These are phyloP conservation scores for Phoma sp. DNA, from an alignment of 2,329 filamentous ascomycete species.

Conservation along the genomic window DNA sequence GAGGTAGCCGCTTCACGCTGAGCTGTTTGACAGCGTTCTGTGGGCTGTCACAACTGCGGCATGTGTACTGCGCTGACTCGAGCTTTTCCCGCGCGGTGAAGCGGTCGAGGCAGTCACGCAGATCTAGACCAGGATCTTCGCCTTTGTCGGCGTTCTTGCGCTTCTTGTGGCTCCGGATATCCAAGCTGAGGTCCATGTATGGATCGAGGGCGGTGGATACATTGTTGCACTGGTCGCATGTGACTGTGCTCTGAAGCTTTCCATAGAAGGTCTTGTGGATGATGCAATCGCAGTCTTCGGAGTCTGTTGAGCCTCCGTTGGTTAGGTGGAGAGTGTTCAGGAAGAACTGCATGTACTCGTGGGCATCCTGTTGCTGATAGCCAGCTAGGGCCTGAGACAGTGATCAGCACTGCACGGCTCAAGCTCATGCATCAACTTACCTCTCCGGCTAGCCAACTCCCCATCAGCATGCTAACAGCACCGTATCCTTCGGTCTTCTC, in stretches of 20 bases:
- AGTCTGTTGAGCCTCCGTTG: slow-evolving; percentile 65
- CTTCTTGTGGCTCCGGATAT: slow-evolving; percentile 79
- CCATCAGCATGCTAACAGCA: slow-evolving; percentile 84
- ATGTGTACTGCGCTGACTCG: slow-evolving; percentile 79
- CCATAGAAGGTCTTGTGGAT: slow-evolving; percentile 95
- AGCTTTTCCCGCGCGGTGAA: slow-evolving; percentile 85
- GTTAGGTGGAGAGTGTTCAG: slow-evolving; percentile 86
- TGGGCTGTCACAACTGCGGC: slow-evolving; percentile 74
- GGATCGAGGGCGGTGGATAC: slow-evolving; percentile 84
- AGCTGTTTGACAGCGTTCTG: slow-evolving; percentile 85
- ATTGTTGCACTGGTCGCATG: slow-evolving; percentile 85
- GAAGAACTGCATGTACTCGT: slow-evolving; percentile 96
- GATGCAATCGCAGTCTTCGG: slow-evolving; percentile 75
- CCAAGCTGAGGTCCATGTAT: slow-evolving; percentile 87
- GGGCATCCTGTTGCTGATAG: slow-evolving; percentile 94
- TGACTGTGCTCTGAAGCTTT: slow-evolving; percentile 87
- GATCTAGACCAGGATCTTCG: slow-evolving; percentile 47
- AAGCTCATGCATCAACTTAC: slow-evolving; percentile 49
- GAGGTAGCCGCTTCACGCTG: slow-evolving; percentile 82
- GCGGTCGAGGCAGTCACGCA: slow-evolving; percentile 74
- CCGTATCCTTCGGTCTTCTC: slow-evolving; percentile 90
- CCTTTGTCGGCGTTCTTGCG: slow-evolving; percentile 53
- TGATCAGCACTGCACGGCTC: background rate
- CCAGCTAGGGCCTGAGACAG: slow-evolving; percentile 64
- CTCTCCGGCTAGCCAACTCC: slow-evolving; percentile 83